Base-by-base conservation (phyloP, 495 filamentous ascomycete species). In the Penicillium malachiteum region DNA sequence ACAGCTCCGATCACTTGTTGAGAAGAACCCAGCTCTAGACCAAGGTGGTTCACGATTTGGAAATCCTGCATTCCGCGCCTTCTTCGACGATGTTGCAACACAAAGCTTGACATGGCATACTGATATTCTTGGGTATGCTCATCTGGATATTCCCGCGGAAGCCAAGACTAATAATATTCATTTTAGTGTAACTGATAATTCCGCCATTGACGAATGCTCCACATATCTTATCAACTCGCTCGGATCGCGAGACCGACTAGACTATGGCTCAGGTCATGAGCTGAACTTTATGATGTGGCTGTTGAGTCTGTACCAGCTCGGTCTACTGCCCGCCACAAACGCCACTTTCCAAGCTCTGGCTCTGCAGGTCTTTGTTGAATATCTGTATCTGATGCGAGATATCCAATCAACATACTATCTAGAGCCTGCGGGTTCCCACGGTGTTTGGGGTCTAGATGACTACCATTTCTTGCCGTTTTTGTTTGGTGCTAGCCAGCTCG, bases 401-500 rank as follows among this genome's bases (percentile, higher is more conserved):
- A 77, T 99, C 16, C 93, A 97, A 59, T 79, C 87, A 31, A 92
- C 89, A 14, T 99, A 97, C 68, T 96, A 90, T 35, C 87, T 99
- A 17, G 94, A 99, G 67, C 94, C 94, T 1, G 94, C 94, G 7
- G 94, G 92, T 14, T 95, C 91, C 39, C 92, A 97, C 68, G 92
- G 92, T 14, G 92, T 97, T 45, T 97, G 92, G 92, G 92, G 92
- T 35, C 75, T 99, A 38, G 94, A 99, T 69, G 94, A 99, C 74
- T 95, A 99, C 72, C 91, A 85, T 37, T 97, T 97, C 73, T 73
- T 94, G n/a, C 90, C 94, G 0, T 99, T 97, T 75, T 87, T 99
- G 46, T 94, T 97, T 65, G 94, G 94, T 10, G 95, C 92, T 3
- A 89, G 92, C 7, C 92, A 99, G 72, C 83, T 99, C 21, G 78